Evolutionary conservation across 352 stramenopile genomes (phyloP), one percentile per base, ranked within the genome.

Genomic region (Phytopythium cucurbitacearum): DNA sequence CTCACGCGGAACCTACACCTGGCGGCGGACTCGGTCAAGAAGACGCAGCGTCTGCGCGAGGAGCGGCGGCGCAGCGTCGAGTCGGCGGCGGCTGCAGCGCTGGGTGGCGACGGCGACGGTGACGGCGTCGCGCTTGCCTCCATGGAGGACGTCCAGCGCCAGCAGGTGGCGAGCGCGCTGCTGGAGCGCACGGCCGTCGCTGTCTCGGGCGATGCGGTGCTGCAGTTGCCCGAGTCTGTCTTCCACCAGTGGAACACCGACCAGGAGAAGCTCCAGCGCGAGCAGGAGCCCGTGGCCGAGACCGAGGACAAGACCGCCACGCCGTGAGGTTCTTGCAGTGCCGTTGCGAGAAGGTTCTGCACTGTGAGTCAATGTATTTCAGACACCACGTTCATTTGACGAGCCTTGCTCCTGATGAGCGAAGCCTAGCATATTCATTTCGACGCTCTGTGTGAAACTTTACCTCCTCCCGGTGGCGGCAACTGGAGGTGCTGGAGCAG

Each of bases 1-100:
- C 67, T 89, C 46, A 86, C 76, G 4, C 85, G 80, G 59, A 89
- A 89, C 15, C 63, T 89, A 43, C 76, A 83, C 16, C 37, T 83
- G 44, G 64, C 74, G 0, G 62, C 58, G 0, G 63, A 65, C 34
- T 68, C 74, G 5, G 54, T 89, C 36, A 71, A 81, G 53, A 91
- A 89, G 64, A 91, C 78, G 4, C 74, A 79, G 47, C 42, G 69
- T 28, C 62, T 79, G 64, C 81, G 76, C 15, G 71, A 85, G 34
- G 60, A 71, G 38, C 62, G 76, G 15, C 73, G 65, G 21, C 38
- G 48, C 6, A 44, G 38, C 2, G 52, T 66, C 34, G 69, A 48
- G 8, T 38, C 57, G 8, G 61, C 65, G 10, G 58, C 35, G 36
- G 65, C 62, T 1, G 64, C 60, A 15, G 57, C 73, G 21, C 43